These are phyloP conservation scores for Rugiboletus extremiorientalis DNA, from an alignment of 1,284 basidiomycete genomes.

Conservation along the genomic window DNA sequence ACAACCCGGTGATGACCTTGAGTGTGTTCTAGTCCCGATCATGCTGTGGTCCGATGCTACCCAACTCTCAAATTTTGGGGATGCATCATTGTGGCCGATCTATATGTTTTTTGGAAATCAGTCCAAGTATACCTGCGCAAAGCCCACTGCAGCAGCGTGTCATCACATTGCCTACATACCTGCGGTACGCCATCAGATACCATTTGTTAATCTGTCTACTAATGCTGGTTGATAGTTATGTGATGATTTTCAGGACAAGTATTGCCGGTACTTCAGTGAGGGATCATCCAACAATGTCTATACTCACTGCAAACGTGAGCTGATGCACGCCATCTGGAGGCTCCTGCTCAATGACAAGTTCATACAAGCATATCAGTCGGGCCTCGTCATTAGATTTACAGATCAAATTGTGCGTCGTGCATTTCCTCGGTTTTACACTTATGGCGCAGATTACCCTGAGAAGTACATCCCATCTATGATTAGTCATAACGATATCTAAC, in stretches of 20 bases:
- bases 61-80: conserved; percentile 24
- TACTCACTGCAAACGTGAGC: not conserved
- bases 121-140: not conserved
- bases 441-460: not conserved
- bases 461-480: no score
- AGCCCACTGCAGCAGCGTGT: conserved; percentile 18
- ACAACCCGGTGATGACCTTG: conserved; percentile 18
- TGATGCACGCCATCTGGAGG: no score
- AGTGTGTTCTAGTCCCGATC: conserved; percentile 21
- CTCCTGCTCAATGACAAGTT: not conserved
- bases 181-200: conserved; percentile 10
- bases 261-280: no score
- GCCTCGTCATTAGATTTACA: no score
- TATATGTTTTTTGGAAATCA: no score
- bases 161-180: conserved; percentile 36
- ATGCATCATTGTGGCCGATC: no score
- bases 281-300: not conserved
- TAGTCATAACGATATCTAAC: no score
- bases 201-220: no score
- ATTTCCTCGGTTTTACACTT: not conserved
- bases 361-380: no score
- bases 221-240: no score
- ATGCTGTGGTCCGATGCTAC: conserved; percentile 36
- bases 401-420: no score
- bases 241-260: not conserved